Evolutionary conservation across 257 asterid genomes (phyloP).

Genomic region (Salvia splendens): DNA sequence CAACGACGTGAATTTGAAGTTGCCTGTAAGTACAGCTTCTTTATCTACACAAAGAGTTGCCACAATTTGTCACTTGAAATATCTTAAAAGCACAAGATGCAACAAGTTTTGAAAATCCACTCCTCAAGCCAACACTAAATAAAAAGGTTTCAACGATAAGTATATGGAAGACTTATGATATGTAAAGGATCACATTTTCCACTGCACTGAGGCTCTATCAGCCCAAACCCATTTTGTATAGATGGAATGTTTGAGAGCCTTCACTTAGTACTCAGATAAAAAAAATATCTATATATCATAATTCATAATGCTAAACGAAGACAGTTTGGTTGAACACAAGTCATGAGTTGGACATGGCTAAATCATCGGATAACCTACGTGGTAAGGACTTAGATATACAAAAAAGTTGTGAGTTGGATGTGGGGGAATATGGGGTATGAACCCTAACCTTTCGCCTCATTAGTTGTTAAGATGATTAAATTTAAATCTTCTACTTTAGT

Average conservation of each 20-base stretch:
- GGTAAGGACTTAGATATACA: too few relatives aligned
- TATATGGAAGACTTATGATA: not conserved
- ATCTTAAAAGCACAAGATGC: constrained; percentile 1
- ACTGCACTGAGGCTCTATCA: not conserved
- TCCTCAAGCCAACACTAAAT: too few relatives aligned
- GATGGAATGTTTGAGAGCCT: not conserved
- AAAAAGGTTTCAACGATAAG: not conserved
- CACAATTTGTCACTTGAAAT: constrained; percentile 19
- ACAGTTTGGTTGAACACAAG: not conserved
- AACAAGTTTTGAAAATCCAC: not conserved
- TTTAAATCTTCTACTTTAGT: not conserved
- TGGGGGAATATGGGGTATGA: too few relatives aligned
- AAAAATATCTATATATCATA: too few relatives aligned
- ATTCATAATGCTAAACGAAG: not conserved
- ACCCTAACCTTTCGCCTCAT: not conserved
- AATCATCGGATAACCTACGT: too few relatives aligned
- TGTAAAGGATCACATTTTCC: not conserved
- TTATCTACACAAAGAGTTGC: constrained; percentile 51
- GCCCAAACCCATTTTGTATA: too few relatives aligned
- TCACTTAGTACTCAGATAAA: not conserved
- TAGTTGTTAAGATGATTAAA: not conserved
- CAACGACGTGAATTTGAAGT: constrained; percentile 74
- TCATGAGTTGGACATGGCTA: not conserved
- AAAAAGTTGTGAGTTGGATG: too few relatives aligned
- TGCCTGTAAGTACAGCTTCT: constrained; percentile 74